Conservation (phyloP, 805 yeast genomes). For the Wickerhamomyces rabaulensis region DNA sequence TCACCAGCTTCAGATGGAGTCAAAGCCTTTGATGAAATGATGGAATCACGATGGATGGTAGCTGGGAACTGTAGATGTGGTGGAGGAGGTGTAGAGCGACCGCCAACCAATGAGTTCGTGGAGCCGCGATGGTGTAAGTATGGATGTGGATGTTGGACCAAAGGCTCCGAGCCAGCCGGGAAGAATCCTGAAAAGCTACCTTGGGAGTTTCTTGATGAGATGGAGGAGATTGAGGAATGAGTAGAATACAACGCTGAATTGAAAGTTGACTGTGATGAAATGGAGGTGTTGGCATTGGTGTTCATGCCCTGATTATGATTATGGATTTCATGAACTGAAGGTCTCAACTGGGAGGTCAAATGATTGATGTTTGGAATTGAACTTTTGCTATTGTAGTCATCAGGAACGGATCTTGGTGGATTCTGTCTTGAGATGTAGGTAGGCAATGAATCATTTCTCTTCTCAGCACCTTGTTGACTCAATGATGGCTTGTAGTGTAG, state of each 20-base stretch:
- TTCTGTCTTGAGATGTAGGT: slow-evolving; percentile 10
- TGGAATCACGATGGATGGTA: background rate
- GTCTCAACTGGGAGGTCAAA: slow-evolving; percentile 19
- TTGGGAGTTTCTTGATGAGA: slow-evolving; percentile 20
- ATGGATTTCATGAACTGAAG: slow-evolving; percentile 19
- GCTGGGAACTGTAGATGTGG: background rate
- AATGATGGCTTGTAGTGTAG: slow-evolving; percentile 5
- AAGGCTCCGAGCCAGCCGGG: slow-evolving; percentile 1
- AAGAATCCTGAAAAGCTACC: slow-evolving; percentile 14
- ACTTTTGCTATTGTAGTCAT: slow-evolving; percentile 9
- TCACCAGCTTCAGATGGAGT: background rate
- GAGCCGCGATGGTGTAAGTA: background rate
- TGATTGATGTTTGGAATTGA: slow-evolving; percentile 16
- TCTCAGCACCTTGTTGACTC: slow-evolving; percentile 1
- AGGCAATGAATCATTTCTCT: slow-evolving; percentile 17
- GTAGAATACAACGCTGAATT: slow-evolving; percentile 18
- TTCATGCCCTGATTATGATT: background rate
- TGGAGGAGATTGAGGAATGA: slow-evolving; percentile 21
- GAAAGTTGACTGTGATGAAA: slow-evolving; percentile 19
- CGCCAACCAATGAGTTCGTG: background rate
- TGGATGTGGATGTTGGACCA: background rate
- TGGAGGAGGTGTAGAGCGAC: background rate
- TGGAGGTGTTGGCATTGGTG: slow-evolving; percentile 7
- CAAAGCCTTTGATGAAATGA: background rate
- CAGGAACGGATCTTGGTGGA: slow-evolving; percentile 21